Base-by-base conservation (phyloP, 225 moss, liverwort and hornwort species). In the Pleurozium schreberi region DNA sequence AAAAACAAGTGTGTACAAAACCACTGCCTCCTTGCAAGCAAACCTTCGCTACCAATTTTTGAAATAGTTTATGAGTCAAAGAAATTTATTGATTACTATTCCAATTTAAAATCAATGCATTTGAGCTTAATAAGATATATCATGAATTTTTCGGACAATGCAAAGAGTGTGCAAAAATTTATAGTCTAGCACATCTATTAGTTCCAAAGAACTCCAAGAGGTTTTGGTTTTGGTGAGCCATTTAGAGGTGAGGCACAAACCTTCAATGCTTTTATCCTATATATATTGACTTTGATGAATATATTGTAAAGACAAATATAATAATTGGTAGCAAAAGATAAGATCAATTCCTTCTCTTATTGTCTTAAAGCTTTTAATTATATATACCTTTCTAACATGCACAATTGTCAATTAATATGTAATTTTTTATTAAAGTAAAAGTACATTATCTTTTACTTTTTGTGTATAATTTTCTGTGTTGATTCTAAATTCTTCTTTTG, bases 1-100 rank as follows among this genome's bases (percentile, higher is more conserved):
- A 43, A 66, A 36, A 87, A 80, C 3, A n/a, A 3, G 10, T 10
- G 40, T 2, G 0, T 34, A 3, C 22, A 52, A 36, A 73, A 36
- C 14, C 3, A 14, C 1, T 0, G 2, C 14, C 22, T 22, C 52
- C 36, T 53, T 76, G 9, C 22, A 75, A 13, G 2, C 20, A 49
- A 75, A 50, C 0, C 8, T 2, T 34, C 13, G 8, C 52, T 21
- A 52, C 5, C 1, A 22, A 21, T 75, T 34, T 0, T 36, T 10
- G 5, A 21, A n/a, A 62, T 30, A 20, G 15, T 27, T 75, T 9
- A 62, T 50, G 8, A 86, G 9, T n/a, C 4, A 31, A 0, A 22
- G 53, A 15, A 65, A 25, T 36, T 65, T 49, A 30, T 13, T 38
- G 21, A 69, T 53, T n/a, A n/a, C n/a, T 25, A 47, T 11, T 60